A percentile compares a stretch with the other conserved stretches of the same genome.
phyloP scores from a whole-genome alignment of 805 yeast species.

The Saccharomycopsis selenospora region DNA sequence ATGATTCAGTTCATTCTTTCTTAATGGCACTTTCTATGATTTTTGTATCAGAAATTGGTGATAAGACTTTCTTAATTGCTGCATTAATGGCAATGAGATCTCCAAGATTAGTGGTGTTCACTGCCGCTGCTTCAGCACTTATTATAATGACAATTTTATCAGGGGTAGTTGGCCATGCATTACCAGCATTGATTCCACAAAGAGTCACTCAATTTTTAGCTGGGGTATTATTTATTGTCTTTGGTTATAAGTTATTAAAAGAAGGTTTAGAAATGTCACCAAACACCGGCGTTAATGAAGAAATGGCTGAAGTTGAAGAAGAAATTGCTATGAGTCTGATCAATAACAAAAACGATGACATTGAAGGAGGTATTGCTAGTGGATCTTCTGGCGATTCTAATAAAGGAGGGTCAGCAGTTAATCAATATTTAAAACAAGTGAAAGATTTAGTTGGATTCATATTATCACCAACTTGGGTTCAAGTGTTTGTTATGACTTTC shows the following conservation, averaged over 20 bases:
- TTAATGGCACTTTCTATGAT: constrained; percentile 86
- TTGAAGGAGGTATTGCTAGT: constrained; percentile 45
- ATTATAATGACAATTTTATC: constrained; percentile 87
- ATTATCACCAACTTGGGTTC: constrained; percentile 86
- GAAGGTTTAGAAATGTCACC: constrained; percentile 83
- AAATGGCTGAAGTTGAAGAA: constrained; percentile 93
- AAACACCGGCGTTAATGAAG: constrained; percentile 86
- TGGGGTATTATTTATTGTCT: constrained; percentile 69
- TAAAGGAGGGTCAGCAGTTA: constrained; percentile 17
- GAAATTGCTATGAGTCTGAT: constrained; percentile 67
- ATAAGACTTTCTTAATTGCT: constrained; percentile 92
- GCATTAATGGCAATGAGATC: constrained; percentile 98
- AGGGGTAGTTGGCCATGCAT: constrained; percentile 85
- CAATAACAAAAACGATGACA: constrained; percentile 40
- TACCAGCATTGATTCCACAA: constrained; percentile 77
- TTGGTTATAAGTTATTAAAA: constrained; percentile 64
- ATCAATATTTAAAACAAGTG: constrained; percentile 31
- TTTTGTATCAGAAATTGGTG: constrained; percentile 92
- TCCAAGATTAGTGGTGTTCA: constrained; percentile 74
- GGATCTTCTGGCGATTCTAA: constrained; percentile 19
- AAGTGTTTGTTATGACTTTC: constrained; percentile 92
- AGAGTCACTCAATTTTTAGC: constrained; percentile 77
- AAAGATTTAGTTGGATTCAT: constrained; percentile 52
- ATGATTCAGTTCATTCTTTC: constrained; percentile 43
- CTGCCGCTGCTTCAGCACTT: constrained; percentile 79